Evolutionary conservation across 768 basidiomycete genomes (phyloP).

Genomic region (Tremella yokohamensis): DNA sequence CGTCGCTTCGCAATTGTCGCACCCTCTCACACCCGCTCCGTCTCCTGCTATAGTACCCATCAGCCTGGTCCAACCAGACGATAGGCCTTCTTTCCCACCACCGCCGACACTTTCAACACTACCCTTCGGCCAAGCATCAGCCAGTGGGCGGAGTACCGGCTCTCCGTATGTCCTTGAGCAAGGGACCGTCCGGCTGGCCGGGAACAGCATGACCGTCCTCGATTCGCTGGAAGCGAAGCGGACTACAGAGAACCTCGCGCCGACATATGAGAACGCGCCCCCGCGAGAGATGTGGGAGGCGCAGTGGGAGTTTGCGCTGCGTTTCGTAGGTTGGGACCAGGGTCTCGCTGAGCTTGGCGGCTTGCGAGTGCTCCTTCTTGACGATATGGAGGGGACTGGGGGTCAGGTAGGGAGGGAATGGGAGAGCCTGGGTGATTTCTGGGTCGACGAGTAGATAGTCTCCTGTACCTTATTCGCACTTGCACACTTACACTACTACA

Average conservation of each 20-base stretch:
- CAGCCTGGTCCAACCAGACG: background rate
- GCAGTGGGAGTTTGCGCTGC: constrained; percentile 17
- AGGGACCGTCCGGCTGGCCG: constrained; percentile 6
- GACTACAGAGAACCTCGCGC: constrained; percentile 17
- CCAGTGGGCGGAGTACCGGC: background rate
- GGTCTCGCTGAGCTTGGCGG: constrained; percentile 33
- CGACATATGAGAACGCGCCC: constrained; percentile 16
- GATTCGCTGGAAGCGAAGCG: constrained; percentile 2
- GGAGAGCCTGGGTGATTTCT: constrained; percentile 36
- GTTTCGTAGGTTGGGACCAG: constrained; percentile 32
- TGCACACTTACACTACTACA: too few species aligned
- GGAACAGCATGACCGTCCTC: constrained; percentile 9
- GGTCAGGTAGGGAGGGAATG: constrained; percentile 28
- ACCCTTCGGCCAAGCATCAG: too few species aligned
- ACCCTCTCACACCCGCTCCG: background rate
- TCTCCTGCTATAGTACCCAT: background rate
- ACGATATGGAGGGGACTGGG: constrained; percentile 6
- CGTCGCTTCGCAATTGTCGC: constrained; percentile 6
- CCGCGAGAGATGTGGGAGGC: constrained; percentile 26
- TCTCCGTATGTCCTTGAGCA: background rate
- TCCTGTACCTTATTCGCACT: too few species aligned
- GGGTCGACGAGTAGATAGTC: constrained; percentile 12
- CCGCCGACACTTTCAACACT: constrained; percentile 15
- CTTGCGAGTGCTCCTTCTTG: constrained; percentile 27
- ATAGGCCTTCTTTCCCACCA: constrained; percentile 26